Evolutionary conservation across 257 asterid species (phyloP).

Genomic region (Paraleonurus japonicus): DNA sequence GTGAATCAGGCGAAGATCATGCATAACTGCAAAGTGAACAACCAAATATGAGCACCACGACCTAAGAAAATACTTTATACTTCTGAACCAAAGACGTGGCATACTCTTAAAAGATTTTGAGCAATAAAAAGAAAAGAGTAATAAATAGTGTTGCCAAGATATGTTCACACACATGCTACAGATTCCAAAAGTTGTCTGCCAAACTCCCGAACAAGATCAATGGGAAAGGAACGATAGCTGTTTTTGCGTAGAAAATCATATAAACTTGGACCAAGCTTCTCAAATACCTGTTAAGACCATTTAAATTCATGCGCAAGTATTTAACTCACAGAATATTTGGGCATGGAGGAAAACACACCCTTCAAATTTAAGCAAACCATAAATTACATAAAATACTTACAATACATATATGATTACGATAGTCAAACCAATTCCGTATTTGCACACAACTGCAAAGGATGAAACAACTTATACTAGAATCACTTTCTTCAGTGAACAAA

Average conservation of each 20-base stretch:
- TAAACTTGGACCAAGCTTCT: conserved; percentile 99
- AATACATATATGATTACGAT: conserved; percentile 85
- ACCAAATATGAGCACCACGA: conserved; percentile 21
- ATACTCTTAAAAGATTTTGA: conserved; percentile 7
- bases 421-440: conserved; percentile 94
- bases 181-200: conserved; percentile 98
- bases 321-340: conserved; percentile 48
- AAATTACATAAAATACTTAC: conserved; percentile 58
- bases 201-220: conserved; percentile 96
- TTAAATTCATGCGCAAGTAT: conserved; percentile 59
- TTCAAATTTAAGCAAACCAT: conserved; percentile 39
- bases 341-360: conserved; percentile 33
- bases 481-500: conserved; percentile 31
- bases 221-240: conserved; percentile 87
- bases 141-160: conserved; percentile 43
- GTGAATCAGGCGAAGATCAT: conserved; percentile 80
- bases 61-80: not conserved
- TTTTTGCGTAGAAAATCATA: conserved; percentile 95
- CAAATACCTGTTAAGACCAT: conserved; percentile 95
- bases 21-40: conserved; percentile 72
- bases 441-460: conserved; percentile 88
- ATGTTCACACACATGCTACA: conserved; percentile 91
- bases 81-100: not conserved
- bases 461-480: conserved; percentile 60
- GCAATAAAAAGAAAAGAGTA: conserved; percentile 29